These are phyloP conservation scores for Didymella glomerata DNA, from an alignment of 2,329 filamentous ascomycete species.

Conservation along the genomic window DNA sequence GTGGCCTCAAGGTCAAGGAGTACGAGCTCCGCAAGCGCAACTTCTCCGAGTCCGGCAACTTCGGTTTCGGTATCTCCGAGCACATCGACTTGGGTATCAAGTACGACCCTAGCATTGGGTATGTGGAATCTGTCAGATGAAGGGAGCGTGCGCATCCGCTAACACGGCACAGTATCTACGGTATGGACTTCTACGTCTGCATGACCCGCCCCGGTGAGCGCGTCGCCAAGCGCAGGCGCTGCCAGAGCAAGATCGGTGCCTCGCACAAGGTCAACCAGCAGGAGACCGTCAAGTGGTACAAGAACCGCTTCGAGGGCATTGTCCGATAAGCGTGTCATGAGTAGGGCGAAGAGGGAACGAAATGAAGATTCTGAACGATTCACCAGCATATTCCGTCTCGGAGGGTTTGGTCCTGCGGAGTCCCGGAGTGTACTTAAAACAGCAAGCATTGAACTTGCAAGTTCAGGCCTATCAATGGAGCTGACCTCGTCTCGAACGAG, in stretches of 20 bases:
- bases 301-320: constrained; percentile 96
- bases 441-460: constrained; percentile 51
- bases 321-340: constrained; percentile 78
- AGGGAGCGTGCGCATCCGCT: constrained; percentile 22
- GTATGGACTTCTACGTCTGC: constrained; percentile 99
- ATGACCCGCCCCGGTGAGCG: constrained; percentile 99
- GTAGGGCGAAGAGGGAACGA: constrained; percentile 37
- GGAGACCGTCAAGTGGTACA: constrained; percentile 99
- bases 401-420: constrained; percentile 50
- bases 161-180: constrained; percentile 50
- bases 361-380: constrained; percentile 47
- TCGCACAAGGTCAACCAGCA: constrained; percentile 91
- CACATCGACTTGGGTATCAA: constrained; percentile 99
- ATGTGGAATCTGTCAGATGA: constrained; percentile 26
- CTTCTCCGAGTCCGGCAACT: constrained; percentile 96
- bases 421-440: constrained; percentile 54
- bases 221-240: constrained; percentile 92
- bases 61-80: constrained; percentile 99
- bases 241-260: constrained; percentile 84
- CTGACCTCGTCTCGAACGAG: constrained; percentile 49
- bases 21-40: constrained; percentile 99
- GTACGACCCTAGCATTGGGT: constrained; percentile 54
- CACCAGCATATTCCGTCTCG: constrained; percentile 51
- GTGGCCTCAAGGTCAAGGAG: constrained; percentile 99
- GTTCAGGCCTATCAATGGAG: constrained; percentile 56